Percentiles rank a stretch among this genome's conserved stretches.
phyloP scores from a whole-genome alignment of 208 protist species.

The Crithidia acanthocephali region DNA sequence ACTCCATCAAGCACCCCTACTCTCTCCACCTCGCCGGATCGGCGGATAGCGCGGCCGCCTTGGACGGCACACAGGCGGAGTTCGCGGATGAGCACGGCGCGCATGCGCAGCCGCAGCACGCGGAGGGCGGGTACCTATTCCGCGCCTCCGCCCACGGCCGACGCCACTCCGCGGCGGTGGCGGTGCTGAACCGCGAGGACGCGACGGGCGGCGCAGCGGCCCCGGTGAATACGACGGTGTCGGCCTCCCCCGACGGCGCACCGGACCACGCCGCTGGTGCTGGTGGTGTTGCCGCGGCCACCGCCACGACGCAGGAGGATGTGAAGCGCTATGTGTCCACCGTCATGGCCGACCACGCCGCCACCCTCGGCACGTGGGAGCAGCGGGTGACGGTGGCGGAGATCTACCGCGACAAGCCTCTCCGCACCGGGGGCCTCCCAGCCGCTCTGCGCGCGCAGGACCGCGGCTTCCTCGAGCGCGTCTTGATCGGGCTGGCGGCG shows the following conservation, averaged over 20 bases:
- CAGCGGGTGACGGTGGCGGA: slow-evolving; percentile 31
- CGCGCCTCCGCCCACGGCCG: slow-evolving; percentile 13
- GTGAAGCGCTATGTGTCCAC: slow-evolving; percentile 36
- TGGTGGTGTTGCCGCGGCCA: neutral
- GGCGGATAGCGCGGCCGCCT: neutral
- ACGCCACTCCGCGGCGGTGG: slow-evolving; percentile 8
- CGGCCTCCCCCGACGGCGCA: slow-evolving; percentile 9
- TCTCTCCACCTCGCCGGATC: neutral
- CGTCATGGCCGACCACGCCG: slow-evolving; percentile 32
- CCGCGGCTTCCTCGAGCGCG: slow-evolving; percentile 36
- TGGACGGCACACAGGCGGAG: slow-evolving; percentile 10
- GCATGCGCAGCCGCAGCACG: neutral
- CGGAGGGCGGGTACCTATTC: neutral
- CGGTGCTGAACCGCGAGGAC: slow-evolving; percentile 8
- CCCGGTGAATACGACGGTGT: slow-evolving; percentile 13
- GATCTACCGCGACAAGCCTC: slow-evolving; percentile 40
- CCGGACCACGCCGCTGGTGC: neutral
- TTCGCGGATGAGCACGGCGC: neutral
- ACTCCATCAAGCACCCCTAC: slow-evolving; percentile 22
- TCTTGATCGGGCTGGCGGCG: slow-evolving; percentile 4
- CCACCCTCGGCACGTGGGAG: slow-evolving; percentile 38
- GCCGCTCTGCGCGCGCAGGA: slow-evolving; percentile 37
- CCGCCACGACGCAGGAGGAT: slow-evolving; percentile 28
- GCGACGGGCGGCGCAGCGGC: neutral
- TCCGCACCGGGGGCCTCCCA: slow-evolving; percentile 39